Evolutionary conservation across 179 eudicot species (phyloP).

Genomic region (Silene coronaria): DNA sequence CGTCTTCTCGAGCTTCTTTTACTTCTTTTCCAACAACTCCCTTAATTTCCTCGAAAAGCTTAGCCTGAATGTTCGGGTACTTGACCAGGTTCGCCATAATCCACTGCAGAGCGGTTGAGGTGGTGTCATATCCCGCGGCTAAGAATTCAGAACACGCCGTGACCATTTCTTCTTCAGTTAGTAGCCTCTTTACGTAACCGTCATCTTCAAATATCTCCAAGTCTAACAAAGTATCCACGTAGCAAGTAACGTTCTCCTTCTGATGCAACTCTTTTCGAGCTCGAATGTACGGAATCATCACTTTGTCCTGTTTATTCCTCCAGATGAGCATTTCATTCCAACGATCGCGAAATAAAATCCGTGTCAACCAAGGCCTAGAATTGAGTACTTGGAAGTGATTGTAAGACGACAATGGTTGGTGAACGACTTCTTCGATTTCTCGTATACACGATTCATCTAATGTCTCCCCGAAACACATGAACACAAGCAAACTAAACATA

Average conservation of each 20-base stretch:
- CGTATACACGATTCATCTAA: constrained; percentile 1
- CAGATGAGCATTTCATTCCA: constrained; percentile 12
- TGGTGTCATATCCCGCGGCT: constrained; percentile 14
- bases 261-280: background rate
- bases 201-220: constrained; percentile 4
- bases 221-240: constrained; percentile 13
- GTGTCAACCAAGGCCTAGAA: constrained; percentile 16
- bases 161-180: constrained; percentile 11
- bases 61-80: constrained; percentile 8
- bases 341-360: constrained; percentile 8
- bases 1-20: background rate
- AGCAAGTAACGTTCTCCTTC: background rate
- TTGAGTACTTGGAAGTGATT: constrained; percentile 11
- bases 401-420: background rate
- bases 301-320: constrained; percentile 8
- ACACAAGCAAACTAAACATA: constrained; percentile 19
- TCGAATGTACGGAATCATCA: constrained; percentile 13
- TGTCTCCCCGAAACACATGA: constrained; percentile 21
- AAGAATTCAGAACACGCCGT: constrained; percentile 15
- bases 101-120: constrained; percentile 21
- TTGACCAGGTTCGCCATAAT: constrained; percentile 25
- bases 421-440: constrained; percentile 10
- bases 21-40: background rate
- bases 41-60: constrained; percentile 16
- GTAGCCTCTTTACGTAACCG: background rate